Base-by-base conservation (phyloP, 352 stramenopile genomes). In the Globisporangium radiosum region DNA sequence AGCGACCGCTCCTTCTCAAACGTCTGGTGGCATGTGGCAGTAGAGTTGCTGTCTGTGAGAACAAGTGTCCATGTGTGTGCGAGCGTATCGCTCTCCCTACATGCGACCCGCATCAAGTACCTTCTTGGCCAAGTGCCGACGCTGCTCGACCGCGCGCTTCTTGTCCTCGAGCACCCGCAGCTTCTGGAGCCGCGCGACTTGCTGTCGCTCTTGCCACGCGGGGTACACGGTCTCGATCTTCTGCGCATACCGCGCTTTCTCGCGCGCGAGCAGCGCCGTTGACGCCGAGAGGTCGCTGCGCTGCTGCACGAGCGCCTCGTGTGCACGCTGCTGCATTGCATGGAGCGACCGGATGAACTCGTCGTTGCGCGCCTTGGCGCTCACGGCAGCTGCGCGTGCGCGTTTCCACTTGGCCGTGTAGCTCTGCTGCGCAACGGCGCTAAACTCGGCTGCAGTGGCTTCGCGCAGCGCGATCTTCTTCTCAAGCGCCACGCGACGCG, bases 1-100 rank as follows among this genome's bases (percentile, higher is more conserved):
- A 92, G 52, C 9, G 68, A 85, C 45, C 88, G 81, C 50, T 92
- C 82, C 37, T 87, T 90, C 47, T 94, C 80, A 68, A 92, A 94
- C 8, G 74, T 87, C 85, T 94, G 10, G 5, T 8, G 25, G 25
- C 25, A 33, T 33, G 25, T 33, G 25, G 25, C 25, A 33, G 25
- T 33, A 33, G 25, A 33, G 25, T 33, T 33, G 25, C 25, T 33
- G 25, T 33, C 25, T 33, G 25, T 33, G 17, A 15, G 42, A 11
- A 14, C 62, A 40, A 52, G 25, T 33, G 25, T 1, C 25, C 25
- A 33, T 33, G 25, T 33, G 25, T 33, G 25, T 33, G 25, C 25
- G 25, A 2, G 25, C 25, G 25, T 33, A 33, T 3, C 25, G 25
- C 25, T 33, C 25, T 33, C 25, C 25, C 25, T 33, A 33, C 25